These are phyloP conservation scores for Multifurca ochricompacta DNA, from an alignment of 768 basidiomycete genomes.

Conservation along the genomic window DNA sequence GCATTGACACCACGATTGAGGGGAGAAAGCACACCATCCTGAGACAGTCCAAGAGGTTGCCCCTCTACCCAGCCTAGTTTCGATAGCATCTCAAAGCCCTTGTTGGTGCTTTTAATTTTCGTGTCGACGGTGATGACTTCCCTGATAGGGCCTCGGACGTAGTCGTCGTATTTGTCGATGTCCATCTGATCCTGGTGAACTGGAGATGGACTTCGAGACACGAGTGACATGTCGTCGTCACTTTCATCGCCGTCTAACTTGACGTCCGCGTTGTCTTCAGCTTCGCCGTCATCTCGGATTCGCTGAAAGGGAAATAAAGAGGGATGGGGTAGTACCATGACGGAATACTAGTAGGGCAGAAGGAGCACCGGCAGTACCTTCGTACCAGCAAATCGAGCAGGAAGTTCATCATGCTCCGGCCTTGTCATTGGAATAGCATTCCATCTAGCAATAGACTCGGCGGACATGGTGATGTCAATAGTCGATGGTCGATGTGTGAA, in stretches of 20 bases:
- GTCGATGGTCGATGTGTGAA: too few relatives aligned
- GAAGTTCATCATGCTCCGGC: slow-evolving; percentile 22
- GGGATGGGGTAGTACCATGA: slow-evolving; percentile 28
- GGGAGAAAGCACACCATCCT: slow-evolving; percentile 47
- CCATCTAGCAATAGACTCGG: slow-evolving; percentile 59
- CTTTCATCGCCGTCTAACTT: slow-evolving; percentile 37
- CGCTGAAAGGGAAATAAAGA: slow-evolving; percentile 51
- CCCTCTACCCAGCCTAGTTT: slow-evolving; percentile 83
- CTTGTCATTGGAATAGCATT: slow-evolving; percentile 54
- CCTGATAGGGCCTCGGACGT: slow-evolving; percentile 39
- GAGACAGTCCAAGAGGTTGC: slow-evolving; percentile 65
- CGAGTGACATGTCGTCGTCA: slow-evolving; percentile 64
- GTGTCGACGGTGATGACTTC: slow-evolving; percentile 79
- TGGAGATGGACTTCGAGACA: slow-evolving; percentile 76
- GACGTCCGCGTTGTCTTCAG: slow-evolving; percentile 1
- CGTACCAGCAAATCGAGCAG: background rate
- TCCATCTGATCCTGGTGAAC: slow-evolving; percentile 41
- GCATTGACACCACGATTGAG: background rate
- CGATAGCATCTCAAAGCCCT: slow-evolving; percentile 70
- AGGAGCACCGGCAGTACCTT: slow-evolving; percentile 37
- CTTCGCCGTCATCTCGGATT: slow-evolving; percentile 35
- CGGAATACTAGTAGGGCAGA: slow-evolving; percentile 31
- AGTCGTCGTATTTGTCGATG: slow-evolving; percentile 59
- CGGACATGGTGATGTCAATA: slow-evolving; percentile 43
- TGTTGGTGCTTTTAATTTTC: slow-evolving; percentile 69